These are phyloP conservation scores for Exutisphaerella laricina DNA, from an alignment of 2,329 filamentous ascomycete genomes.

Conservation along the genomic window DNA sequence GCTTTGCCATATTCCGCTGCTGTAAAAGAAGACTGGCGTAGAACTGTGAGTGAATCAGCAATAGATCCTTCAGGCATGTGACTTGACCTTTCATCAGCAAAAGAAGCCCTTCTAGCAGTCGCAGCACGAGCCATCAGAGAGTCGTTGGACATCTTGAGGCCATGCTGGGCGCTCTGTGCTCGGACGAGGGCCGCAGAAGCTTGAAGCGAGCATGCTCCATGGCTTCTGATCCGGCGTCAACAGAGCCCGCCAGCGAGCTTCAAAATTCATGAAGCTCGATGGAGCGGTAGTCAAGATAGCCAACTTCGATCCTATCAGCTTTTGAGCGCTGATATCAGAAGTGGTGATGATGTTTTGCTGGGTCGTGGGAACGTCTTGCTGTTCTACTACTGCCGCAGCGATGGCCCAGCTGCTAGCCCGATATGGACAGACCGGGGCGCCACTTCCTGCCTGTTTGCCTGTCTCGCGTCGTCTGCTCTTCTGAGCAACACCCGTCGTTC, in stretches of 20 bases:
- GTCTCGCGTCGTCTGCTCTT: no score
- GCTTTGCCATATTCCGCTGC: no score
- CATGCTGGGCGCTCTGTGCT: constrained; percentile 6
- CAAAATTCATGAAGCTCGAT: constrained; percentile 17
- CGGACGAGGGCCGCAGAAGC: constrained; percentile 5
- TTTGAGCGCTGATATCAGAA: constrained; percentile 12
- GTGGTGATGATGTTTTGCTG: constrained; percentile 8
- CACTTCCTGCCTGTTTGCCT: no score
- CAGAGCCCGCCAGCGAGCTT: constrained; percentile 16
- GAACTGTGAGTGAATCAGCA: not conserved
- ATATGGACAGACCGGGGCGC: no score
- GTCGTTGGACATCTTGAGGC: not conserved
- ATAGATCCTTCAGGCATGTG: not conserved
- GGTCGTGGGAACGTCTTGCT: constrained; percentile 2
- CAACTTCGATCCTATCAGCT: constrained; percentile 10
- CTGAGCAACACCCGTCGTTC: no score
- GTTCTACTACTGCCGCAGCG: not conserved
- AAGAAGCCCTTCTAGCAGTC: no score
- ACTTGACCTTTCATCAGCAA: no score
- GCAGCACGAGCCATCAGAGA: not conserved
- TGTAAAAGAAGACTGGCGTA: no score
- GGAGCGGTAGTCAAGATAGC: constrained; percentile 7
- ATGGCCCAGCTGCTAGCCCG: no score
- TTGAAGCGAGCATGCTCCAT: constrained; percentile 9
- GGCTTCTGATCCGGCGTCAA: constrained; percentile 14